Evolutionary conservation across 371 early-diverging fungal species (phyloP), one percentile per base, ranked within the genome.

Genomic region (Mortierella sp.): DNA sequence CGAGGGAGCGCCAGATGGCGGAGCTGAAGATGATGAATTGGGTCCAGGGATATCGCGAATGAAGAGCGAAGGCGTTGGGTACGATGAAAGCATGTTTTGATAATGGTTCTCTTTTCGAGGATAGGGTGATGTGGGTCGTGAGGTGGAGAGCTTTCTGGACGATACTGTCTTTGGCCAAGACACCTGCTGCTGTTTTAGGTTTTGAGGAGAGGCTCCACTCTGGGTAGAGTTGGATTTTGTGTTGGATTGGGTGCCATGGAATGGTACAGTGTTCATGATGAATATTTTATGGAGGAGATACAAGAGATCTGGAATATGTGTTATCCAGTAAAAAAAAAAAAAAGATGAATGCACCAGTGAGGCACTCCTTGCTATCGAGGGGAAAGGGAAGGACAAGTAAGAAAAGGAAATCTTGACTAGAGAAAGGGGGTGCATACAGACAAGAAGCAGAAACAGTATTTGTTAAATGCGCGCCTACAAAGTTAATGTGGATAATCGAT

Each of bases 91-190:
- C 65, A 73, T 73, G 45, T 49, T 70, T 58, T 83, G 83, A 35
- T 67, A 70, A 14, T 70, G 61, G 64, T 62, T 78, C 72, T 73
- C 81, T 62, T 72, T 84, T 64, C 75, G 71, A 40, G 60, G 79
- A 40, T 80, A 72, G 10, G 80, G 75, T 3, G 81, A 80, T 16
- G 52, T 72, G 0, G 76, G 58, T 8, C 73, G 62, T 0, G 83
- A 73, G 8, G 64, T 76, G 12, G 83, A 81, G 16, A 75, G 73
- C 35, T 81, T 81, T 43, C 76, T 68, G 26, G 73, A 62, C 4
- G 75, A 66, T 1, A 69, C 64, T 16, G 83, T 81, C 57, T 81
- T 81, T 60, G 73, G 76, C 83, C 83, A 81, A 28, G 76, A 58
- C 1, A 51, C 52, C 28, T 78, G 78, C 22, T 74, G 78, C 43